Percentiles rank a stretch among this genome's conserved stretches.
These are phyloP conservation scores for Colletotrichum incanum DNA, from an alignment of 2,329 filamentous ascomycete species.

Conservation along the genomic window DNA sequence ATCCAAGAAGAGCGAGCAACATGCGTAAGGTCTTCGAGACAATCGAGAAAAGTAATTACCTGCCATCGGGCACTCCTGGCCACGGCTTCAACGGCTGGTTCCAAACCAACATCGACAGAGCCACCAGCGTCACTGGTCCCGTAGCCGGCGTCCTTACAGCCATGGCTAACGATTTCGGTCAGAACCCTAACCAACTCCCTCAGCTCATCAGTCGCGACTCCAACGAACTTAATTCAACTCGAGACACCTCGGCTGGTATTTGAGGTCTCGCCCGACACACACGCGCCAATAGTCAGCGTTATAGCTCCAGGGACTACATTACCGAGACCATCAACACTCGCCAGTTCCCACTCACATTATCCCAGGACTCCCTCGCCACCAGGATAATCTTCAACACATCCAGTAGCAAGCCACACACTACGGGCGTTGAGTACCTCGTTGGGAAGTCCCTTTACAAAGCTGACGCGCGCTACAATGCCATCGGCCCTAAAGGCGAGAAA, in stretches of 20 bases:
- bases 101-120: slow-evolving; percentile 42
- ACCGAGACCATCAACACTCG: slow-evolving; percentile 9
- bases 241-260: slow-evolving; percentile 49
- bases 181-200: slow-evolving; percentile 6
- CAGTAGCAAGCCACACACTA: neutral
- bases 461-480: slow-evolving; percentile 45
- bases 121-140: slow-evolving; percentile 14
- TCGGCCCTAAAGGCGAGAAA: neutral
- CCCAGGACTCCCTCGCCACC: slow-evolving; percentile 36
- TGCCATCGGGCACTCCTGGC: slow-evolving; percentile 54
- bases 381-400: slow-evolving; percentile 32
- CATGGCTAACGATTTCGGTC: slow-evolving; percentile 21
- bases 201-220: slow-evolving; percentile 37
- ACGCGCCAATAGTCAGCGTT: slow-evolving; percentile 49
- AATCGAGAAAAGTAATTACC: slow-evolving; percentile 61
- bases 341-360: slow-evolving; percentile 34
- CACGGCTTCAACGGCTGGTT: slow-evolving; percentile 62
- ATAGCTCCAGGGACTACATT: slow-evolving; percentile 51
- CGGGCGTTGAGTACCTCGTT: slow-evolving; percentile 42
- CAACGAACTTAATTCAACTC: slow-evolving; percentile 43
- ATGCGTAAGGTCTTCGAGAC: slow-evolving; percentile 60
- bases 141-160: slow-evolving; percentile 15
- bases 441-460: slow-evolving; percentile 45
- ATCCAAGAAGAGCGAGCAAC: slow-evolving; percentile 46
- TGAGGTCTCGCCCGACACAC: slow-evolving; percentile 49